Base-by-base conservation (phyloP, 495 filamentous ascomycete genomes). In the Podospora pseudocomata region DNA sequence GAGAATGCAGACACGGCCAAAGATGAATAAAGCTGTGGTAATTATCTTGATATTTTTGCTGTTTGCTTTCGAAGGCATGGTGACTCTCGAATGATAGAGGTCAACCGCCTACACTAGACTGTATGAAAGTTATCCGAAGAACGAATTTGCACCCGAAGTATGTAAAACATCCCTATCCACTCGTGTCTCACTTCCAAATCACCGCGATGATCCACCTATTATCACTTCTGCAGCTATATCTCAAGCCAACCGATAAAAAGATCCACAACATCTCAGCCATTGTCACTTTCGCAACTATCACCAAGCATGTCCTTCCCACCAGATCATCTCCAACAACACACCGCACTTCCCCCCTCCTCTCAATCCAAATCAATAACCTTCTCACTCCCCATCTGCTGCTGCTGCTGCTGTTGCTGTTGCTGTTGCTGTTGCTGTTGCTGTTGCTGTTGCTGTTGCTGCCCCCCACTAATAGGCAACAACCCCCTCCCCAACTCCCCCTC, bases 401-500 rank as follows among this genome's bases (percentile, higher is more conserved):
- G 15, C 55, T 19, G 16, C 55, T 58, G 16, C 55, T 58, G 16
- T 3, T 20, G 15, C 23, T 58, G 55, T 18, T 20, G 16, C 55
- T 58, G 55, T n/a, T 58, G 55, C 18, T 26, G 55, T n/a, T 20
- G 1, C 16, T 58, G 15, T 19, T 19, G 16, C 55, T 58, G 16
- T 3, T 20, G 15, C 23, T 58, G 55, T 18, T 20, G 16, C 55
- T 58, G 55, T n/a, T 58, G 55, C 18, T 26, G 55, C 55, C 55
- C 39, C 39, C 39, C 15, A 49, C 39, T 49, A 34, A 53, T 71
- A 61, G 59, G 73, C 69, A 74, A 28, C 66, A 73, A 32, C 26
- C 7, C 73, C 57, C 59, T 75, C 63, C 85, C 85, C 3, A 86
- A 71, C 19, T 69, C 73, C 7, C 83, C 84, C 60, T 86, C 84